A percentile compares a stretch with the other conserved stretches of the same genome.
Conservation (phyloP, 192 early-diverging fungal species). For the Lobosporangium transversale region DNA sequence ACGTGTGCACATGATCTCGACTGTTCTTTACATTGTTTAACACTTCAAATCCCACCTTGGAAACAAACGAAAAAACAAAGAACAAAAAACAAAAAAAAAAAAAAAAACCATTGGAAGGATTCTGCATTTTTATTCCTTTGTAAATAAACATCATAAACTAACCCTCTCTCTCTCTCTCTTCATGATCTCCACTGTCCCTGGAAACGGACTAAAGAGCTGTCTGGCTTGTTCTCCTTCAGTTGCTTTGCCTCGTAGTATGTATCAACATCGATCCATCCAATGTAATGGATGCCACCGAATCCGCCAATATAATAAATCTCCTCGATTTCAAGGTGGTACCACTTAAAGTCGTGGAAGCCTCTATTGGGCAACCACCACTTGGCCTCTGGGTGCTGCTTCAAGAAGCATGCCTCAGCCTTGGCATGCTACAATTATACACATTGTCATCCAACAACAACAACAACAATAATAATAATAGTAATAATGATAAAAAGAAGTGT, state of each 20-base stretch:
- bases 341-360: conserved; percentile 60
- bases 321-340: conserved; percentile 55
- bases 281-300: conserved; percentile 63
- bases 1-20: too few relatives aligned
- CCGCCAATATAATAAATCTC: conserved; percentile 64
- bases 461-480: too few relatives aligned
- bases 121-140: too few relatives aligned
- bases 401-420: conserved; percentile 50
- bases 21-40: too few relatives aligned
- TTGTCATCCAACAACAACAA: too few relatives aligned
- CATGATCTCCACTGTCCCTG: not conserved
- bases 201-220: not conserved
- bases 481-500: not conserved
- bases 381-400: conserved; percentile 55
- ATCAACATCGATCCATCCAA: conserved; percentile 60
- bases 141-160: too few relatives aligned
- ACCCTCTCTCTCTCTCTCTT: too few relatives aligned
- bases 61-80: too few relatives aligned
- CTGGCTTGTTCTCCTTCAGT: not conserved
- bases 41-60: too few relatives aligned
- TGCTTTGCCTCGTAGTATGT: conserved; percentile 38
- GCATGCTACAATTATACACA: too few relatives aligned
- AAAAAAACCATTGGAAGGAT: too few relatives aligned
- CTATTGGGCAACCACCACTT: conserved; percentile 33
- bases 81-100: too few relatives aligned